phyloP scores from a whole-genome alignment of 139 green algal genomes.

The Pseudopediastrum boryanum region DNA sequence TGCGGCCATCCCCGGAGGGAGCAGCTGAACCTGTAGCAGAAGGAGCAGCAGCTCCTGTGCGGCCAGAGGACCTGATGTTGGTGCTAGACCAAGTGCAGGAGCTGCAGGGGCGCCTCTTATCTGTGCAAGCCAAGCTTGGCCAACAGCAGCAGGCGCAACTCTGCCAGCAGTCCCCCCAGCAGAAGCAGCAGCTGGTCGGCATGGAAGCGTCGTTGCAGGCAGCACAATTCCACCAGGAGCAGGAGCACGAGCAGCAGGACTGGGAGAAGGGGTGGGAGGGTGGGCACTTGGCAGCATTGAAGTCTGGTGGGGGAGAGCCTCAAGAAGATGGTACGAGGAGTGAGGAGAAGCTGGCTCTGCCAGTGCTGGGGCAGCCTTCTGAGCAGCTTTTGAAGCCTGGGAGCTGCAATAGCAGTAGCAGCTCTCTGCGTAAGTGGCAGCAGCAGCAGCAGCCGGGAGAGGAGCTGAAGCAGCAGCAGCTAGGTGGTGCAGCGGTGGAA shows the following conservation, averaged over 20 bases:
- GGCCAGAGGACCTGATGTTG: no score
- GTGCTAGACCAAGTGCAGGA: no score
- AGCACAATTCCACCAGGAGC: neutral
- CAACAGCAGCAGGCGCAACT: neutral
- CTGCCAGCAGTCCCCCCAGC: no score
- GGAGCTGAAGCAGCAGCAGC: neutral
- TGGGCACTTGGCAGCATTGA: neutral
- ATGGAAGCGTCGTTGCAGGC: neutral
- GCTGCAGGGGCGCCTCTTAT: no score
- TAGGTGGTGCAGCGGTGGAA: no score
- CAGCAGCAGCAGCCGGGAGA: neutral
- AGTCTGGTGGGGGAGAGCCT: neutral
- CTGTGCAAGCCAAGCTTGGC: no score
- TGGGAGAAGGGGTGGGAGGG: neutral
- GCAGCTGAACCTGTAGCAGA: neutral
- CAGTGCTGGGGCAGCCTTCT: neutral
- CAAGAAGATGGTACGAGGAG: neutral
- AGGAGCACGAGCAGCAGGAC: neutral
- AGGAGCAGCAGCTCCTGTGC: slow-evolving; percentile 15
- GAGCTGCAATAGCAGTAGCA: neutral
- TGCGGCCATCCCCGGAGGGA: neutral
- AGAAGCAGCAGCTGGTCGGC: neutral
- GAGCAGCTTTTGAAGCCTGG: no score
- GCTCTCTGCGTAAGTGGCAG: neutral
- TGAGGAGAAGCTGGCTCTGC: neutral